Conservation (phyloP, 2,329 filamentous ascomycete genomes). For the Pseudogymnoascus sp. region DNA sequence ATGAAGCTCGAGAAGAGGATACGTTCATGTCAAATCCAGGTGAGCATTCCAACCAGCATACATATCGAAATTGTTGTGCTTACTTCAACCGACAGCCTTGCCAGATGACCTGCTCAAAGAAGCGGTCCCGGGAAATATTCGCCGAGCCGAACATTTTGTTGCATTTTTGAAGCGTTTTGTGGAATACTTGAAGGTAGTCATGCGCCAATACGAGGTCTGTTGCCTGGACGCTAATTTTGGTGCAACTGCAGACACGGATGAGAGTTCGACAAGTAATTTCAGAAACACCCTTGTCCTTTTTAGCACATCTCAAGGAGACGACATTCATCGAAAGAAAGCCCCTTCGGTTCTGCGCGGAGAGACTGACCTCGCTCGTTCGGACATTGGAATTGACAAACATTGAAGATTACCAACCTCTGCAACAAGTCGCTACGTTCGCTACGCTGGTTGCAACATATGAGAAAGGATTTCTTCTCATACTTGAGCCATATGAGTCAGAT, state of each 20-base stretch:
- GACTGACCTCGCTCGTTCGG: constrained; percentile 85
- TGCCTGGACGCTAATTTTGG: constrained; percentile 14
- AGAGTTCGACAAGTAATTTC: constrained; percentile 96
- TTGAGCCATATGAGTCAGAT: constrained; percentile 96
- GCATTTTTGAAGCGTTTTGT: constrained; percentile 94
- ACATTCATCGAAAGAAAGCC: constrained; percentile 98
- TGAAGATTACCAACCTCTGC: constrained; percentile 92
- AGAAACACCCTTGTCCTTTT: constrained; percentile 89
- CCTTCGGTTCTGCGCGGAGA: constrained; percentile 86
- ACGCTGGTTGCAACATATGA: constrained; percentile 95
- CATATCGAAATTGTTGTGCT: background rate
- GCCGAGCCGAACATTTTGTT: constrained; percentile 91
- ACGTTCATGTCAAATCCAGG: constrained; percentile 91
- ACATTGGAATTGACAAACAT: constrained; percentile 96
- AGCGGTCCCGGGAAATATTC: constrained; percentile 92
- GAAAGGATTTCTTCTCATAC: constrained; percentile 87
- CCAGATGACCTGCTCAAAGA: constrained; percentile 93
- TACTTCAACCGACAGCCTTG: constrained; percentile 48
- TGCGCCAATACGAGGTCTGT: background rate
- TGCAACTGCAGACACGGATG: constrained; percentile 69
- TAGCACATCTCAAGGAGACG: constrained; percentile 86
- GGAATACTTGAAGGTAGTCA: constrained; percentile 75
- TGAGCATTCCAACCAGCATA: constrained; percentile 15
- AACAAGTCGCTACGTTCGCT: constrained; percentile 96
- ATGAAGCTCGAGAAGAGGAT: constrained; percentile 86